These are phyloP conservation scores for Chrysoporthe austroafricana DNA, from an alignment of 2,329 filamentous ascomycete species.

Conservation along the genomic window DNA sequence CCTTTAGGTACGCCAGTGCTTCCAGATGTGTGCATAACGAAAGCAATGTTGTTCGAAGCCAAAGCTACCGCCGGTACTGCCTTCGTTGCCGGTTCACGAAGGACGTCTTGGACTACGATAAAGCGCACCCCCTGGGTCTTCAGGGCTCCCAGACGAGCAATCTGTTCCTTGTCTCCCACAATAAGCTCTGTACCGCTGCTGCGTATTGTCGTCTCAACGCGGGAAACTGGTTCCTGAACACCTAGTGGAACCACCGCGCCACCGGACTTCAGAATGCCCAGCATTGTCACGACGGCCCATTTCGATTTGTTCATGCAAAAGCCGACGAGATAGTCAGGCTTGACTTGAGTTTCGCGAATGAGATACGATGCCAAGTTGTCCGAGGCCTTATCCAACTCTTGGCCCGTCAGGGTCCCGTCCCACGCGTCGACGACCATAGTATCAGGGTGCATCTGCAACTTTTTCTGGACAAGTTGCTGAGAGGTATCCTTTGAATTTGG, in stretches of 20 bases:
- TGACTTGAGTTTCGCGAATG: slow-evolving; percentile 9
- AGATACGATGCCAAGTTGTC: slow-evolving; percentile 21
- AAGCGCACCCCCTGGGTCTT: background rate
- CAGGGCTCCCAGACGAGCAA: background rate
- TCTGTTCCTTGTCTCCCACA: background rate
- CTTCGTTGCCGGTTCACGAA: slow-evolving; percentile 12
- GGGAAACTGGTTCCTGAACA: slow-evolving; percentile 11
- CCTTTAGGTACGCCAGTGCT: slow-evolving; percentile 77
- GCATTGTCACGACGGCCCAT: slow-evolving; percentile 27
- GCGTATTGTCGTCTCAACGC: background rate
- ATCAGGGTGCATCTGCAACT: background rate
- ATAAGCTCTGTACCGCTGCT: background rate
- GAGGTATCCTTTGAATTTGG: background rate
- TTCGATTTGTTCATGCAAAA: slow-evolving; percentile 31
- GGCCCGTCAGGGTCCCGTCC: slow-evolving; percentile 27
- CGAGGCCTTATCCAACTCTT: slow-evolving; percentile 19
- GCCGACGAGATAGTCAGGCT: slow-evolving; percentile 24
- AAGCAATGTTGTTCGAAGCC: slow-evolving; percentile 8
- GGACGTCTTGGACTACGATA: background rate
- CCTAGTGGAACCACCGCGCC: slow-evolving; percentile 33
- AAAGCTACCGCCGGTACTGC: slow-evolving; percentile 19
- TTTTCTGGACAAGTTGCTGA: background rate
- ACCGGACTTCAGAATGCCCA: slow-evolving; percentile 33
- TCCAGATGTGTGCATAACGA: slow-evolving; percentile 72
- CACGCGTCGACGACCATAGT: slow-evolving; percentile 12